Base-by-base conservation (phyloP, 2,329 filamentous ascomycete species). In the Dothistroma septosporum region DNA sequence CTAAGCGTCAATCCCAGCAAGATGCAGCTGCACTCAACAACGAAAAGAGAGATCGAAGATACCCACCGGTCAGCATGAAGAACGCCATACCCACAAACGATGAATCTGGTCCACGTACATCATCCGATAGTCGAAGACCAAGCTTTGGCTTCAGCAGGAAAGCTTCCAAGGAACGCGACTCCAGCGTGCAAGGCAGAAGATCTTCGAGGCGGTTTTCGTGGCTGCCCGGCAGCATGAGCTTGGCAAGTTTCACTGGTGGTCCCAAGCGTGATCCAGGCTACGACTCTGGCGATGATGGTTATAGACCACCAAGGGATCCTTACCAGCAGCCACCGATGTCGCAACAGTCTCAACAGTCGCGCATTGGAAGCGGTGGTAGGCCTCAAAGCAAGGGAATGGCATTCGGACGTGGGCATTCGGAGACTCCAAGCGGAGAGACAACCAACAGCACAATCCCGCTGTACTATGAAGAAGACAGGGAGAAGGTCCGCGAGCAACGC, bases 1-100 rank as follows among this genome's bases (percentile, higher is more conserved):
- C 71, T 21, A 71, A 70, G 47, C 68, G 73, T 19, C 64, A 69
- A 50, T 70, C 70, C 6, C 65, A 69, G 64, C 75, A 66, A 58
- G 62, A 64, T 47, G 67, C 49, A 21, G 74, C 79, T 82, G 61
- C 70, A 78, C 9, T 83, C 82, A 59, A 70, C 14, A 67, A 75
- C 60, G 77, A 81, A 64, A 86, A 90, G 73, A 87, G 87, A 64
- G 78, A 83, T 57, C 87, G 85, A 73, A 87, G 84, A 65, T 95
- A 97, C 71, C 93, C 93, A 59, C 93, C 93, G 4, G 89, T 93
- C 53, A 96, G 92, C 78, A 95, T 97, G 91, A 85, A 88, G 63
- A 88, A 88, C 64, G 80, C 85, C 1, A 85, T 89, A 75, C 79
- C 85, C 6, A 81, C 80, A 35, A 62, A 65, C 31, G 84, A 86